Conservation (phyloP, 2,329 filamentous ascomycete species). For the Pyrenochaeta sp. region DNA sequence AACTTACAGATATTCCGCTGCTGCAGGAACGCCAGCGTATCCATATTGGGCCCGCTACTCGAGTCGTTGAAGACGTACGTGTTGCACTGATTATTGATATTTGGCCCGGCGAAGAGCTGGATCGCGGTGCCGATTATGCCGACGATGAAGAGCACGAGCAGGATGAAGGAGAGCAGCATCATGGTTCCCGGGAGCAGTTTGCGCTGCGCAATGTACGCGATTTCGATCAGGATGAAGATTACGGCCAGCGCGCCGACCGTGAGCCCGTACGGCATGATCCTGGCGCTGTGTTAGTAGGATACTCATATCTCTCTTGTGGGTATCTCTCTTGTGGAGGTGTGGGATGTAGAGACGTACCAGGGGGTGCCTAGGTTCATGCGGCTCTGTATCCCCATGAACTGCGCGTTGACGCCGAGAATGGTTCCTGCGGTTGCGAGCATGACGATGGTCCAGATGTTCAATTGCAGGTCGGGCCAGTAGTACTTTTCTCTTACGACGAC, state of each 20-base stretch:
- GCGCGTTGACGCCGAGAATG: slow-evolving; percentile 66
- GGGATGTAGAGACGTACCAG: slow-evolving; percentile 56
- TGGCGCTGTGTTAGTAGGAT: slow-evolving; percentile 37
- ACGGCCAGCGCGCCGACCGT: slow-evolving; percentile 64
- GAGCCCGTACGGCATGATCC: slow-evolving; percentile 71
- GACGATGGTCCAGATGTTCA: slow-evolving; percentile 70
- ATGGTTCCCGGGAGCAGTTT: slow-evolving; percentile 66
- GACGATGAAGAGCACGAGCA: slow-evolving; percentile 67
- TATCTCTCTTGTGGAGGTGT: slow-evolving; percentile 2
- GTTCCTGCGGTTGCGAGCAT: slow-evolving; percentile 65
- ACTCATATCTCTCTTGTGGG: neutral
- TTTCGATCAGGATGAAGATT: slow-evolving; percentile 65
- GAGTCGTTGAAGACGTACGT: slow-evolving; percentile 60
- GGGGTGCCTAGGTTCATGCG: slow-evolving; percentile 64
- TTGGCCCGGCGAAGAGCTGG: slow-evolving; percentile 65
- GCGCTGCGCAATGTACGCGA: slow-evolving; percentile 63
- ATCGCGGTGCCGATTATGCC: slow-evolving; percentile 69
- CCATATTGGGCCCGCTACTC: slow-evolving; percentile 56
- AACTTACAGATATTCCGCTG: slow-evolving; percentile 68
- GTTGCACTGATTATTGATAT: slow-evolving; percentile 67
- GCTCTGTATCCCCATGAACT: slow-evolving; percentile 66
- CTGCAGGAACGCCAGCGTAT: slow-evolving; percentile 68
- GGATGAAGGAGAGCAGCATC: slow-evolving; percentile 66
- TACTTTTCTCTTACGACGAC: slow-evolving; percentile 61
- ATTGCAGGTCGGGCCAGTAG: slow-evolving; percentile 70